phyloP scores from a whole-genome alignment of 805 yeast genomes.

The Pichia heedii region DNA sequence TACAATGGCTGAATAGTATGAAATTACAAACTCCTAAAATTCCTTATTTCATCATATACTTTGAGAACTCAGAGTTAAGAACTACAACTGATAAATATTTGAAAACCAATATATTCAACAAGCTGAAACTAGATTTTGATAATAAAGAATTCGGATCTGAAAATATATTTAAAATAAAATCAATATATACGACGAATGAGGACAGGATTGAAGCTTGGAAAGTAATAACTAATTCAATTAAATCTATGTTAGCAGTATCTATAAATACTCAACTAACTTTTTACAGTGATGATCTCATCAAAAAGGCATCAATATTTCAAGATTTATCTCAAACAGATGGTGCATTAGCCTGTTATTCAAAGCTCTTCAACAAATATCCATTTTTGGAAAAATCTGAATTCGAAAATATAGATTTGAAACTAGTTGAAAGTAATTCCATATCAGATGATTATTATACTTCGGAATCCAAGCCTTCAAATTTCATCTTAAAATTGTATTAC shows the following conservation, averaged over 20 bases:
- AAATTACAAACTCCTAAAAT: conserved; percentile 45
- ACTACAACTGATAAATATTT: conserved; percentile 21
- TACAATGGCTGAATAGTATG: conserved; percentile 61
- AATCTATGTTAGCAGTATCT: conserved; percentile 41
- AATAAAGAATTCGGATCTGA: conserved; percentile 20
- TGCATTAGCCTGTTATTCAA: conserved; percentile 43
- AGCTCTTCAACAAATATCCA: conserved; percentile 26
- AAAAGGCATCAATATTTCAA: conserved; percentile 30
- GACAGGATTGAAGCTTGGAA: conserved; percentile 46
- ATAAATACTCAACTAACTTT: conserved; percentile 39
- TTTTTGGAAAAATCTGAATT: conserved; percentile 11
- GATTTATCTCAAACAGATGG: conserved; percentile 54
- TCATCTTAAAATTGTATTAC: conserved; percentile 16
- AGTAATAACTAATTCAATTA: conserved; percentile 35
- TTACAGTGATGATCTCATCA: conserved; percentile 22
- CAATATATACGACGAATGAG: conserved; percentile 25
- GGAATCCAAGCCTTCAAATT: conserved; percentile 6
- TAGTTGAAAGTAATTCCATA: conserved; percentile 5
- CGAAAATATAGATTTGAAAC: conserved; percentile 9
- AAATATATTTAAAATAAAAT: conserved; percentile 34
- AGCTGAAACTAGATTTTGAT: conserved; percentile 25
- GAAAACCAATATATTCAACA: conserved; percentile 24
- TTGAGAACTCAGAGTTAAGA: conserved; percentile 24
- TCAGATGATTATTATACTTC: conserved; percentile 8
- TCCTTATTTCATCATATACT: conserved; percentile 42